Evolutionary conservation across 495 filamentous ascomycete species (phyloP).

Genomic region (Penicillium silybi): DNA sequence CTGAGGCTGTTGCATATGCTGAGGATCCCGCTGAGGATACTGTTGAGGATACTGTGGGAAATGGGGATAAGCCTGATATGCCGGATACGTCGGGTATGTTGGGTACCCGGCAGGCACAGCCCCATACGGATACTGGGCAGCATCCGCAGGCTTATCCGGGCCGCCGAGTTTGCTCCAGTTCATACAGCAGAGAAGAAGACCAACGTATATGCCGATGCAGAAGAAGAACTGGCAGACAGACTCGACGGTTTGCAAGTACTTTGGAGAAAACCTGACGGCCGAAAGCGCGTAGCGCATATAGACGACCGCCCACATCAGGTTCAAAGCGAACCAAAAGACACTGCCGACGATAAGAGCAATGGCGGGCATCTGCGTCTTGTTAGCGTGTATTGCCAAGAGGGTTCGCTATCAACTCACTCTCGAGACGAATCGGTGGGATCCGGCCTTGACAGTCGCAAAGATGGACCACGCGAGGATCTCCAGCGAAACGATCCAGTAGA

Average conservation of each 20-base stretch:
- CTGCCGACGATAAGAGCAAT: conserved; percentile 9
- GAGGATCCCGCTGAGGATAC: conserved; percentile 4
- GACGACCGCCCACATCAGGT: conserved; percentile 12
- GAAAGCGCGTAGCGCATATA: conserved; percentile 17
- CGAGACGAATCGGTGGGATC: conserved; percentile 16
- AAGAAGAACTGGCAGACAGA: conserved; percentile 18
- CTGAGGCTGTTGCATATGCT: background rate
- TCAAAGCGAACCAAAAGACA: conserved; percentile 21
- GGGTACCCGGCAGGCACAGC: background rate
- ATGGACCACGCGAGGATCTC: conserved; percentile 21
- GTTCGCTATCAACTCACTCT: conserved; percentile 11
- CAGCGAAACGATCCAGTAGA: conserved; percentile 17
- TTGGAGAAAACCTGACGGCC: background rate
- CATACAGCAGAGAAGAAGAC: conserved; percentile 17
- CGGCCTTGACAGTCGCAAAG: conserved; percentile 19
- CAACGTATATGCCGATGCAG: conserved; percentile 18
- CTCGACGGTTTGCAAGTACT: conserved; percentile 5
- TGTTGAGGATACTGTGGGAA: conserved; percentile 1
- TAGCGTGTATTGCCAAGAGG: background rate
- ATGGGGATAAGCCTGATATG: conserved; percentile 4
- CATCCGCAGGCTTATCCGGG: background rate
- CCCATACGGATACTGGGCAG: too few relatives aligned
- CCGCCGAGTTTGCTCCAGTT: conserved; percentile 18
- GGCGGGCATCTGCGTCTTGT: conserved; percentile 11
- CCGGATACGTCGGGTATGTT: conserved; percentile 1